These are phyloP conservation scores for Raphanus hybrid DNA, from an alignment of 441 rosid genomes.

Conservation along the genomic window DNA sequence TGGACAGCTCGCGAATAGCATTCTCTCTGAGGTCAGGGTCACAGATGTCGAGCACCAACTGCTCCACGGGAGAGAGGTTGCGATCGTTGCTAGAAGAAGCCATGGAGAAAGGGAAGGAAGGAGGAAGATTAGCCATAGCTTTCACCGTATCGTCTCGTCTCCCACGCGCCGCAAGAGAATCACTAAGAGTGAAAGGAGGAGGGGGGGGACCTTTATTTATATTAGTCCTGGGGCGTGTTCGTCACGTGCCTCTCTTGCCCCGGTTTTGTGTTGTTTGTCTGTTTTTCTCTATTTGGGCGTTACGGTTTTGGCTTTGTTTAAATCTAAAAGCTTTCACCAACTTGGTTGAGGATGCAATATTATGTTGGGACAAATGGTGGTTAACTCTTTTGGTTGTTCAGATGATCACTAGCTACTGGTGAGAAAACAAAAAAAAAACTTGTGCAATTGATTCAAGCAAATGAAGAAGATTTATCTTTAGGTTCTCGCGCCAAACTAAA, in stretches of 20 bases:
- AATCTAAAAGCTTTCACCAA: not conserved
- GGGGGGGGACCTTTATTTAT: conserved; percentile 14
- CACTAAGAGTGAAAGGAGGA: not conserved
- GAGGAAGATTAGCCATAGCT: conserved; percentile 44
- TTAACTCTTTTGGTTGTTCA: not conserved
- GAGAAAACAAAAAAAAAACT: not conserved
- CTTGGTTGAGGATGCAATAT: not conserved
- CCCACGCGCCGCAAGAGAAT: conserved; percentile 31
- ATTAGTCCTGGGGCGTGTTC: not conserved
- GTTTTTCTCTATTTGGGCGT: not conserved
- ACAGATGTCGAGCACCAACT: conserved; percentile 81
- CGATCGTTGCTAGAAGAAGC: conserved; percentile 66
- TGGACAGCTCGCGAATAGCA: conserved; percentile 85
- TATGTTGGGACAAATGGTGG: not conserved
- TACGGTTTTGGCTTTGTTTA: conserved; percentile 3
- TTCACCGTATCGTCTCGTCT: not conserved
- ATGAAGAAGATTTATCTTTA: not conserved
- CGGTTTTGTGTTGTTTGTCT: not conserved
- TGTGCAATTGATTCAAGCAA: not conserved
- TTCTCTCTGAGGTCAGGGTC: conserved; percentile 86
- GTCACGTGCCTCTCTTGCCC: conserved; percentile 34
- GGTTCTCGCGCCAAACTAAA: not conserved
- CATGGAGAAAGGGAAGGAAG: conserved; percentile 41
- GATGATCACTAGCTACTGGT: not conserved
- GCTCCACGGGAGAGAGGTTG: conserved; percentile 73